Conservation (phyloP, 257 asterid genomes). For the Pogostemon cablin region DNA sequence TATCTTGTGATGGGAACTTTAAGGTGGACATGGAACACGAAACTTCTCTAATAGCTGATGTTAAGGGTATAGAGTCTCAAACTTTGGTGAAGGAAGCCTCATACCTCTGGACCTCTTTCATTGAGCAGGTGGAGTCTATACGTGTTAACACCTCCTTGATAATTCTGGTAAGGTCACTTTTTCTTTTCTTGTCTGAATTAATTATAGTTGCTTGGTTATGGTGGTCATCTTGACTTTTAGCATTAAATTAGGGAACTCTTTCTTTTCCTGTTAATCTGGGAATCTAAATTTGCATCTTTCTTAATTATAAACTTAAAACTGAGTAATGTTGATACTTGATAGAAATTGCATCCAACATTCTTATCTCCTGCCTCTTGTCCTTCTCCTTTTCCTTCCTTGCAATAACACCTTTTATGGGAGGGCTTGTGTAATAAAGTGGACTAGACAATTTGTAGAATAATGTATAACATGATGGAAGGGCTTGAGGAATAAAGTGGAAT, state of each 20-base stretch:
- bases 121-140: constrained; percentile 83
- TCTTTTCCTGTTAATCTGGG: not conserved
- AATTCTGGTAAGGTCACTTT: constrained; percentile 70
- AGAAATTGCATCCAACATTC: not conserved
- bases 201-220: constrained; percentile 8
- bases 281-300: constrained; percentile 25
- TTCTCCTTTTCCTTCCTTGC: not conserved
- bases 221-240: constrained; percentile 6
- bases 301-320: not conserved
- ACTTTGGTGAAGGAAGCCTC: constrained; percentile 54
- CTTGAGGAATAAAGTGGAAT: not conserved
- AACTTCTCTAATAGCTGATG: constrained; percentile 36
- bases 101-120: constrained; percentile 80
- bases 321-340: not conserved
- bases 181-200: constrained; percentile 25
- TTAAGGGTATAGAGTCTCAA: constrained; percentile 38
- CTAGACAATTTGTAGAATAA: constrained; percentile 2
- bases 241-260: not conserved
- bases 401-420: not conserved
- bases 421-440: constrained; percentile 6
- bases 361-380: not conserved
- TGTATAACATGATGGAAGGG: constrained; percentile 5
- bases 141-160: constrained; percentile 70
- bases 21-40: constrained; percentile 42
- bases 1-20: constrained; percentile 27